Evolutionary conservation across 495 filamentous ascomycete species (phyloP), one percentile per base, ranked within the genome.

Genomic region (Platismatia glauca): DNA sequence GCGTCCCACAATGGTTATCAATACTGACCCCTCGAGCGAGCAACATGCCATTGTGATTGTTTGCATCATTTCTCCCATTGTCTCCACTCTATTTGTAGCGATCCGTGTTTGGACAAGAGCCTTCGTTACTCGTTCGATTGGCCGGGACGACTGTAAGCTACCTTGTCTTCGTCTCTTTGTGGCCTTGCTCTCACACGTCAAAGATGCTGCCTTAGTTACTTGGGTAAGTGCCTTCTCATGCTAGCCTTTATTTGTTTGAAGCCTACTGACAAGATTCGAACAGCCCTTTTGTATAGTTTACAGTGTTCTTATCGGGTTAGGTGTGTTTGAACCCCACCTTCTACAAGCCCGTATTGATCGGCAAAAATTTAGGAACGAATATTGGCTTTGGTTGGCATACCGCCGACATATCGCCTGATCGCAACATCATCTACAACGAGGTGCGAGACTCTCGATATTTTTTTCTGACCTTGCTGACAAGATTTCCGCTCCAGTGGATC

Each of bases 401-500:
- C 11, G 35, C 27, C 15, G 61, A 63, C 8, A 37, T 63, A 8
- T 20, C 43, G 20, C 55, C 55, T 13, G 29, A 22, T 22, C 35
- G 37, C 13, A 22, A 33, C n/a, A 31, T 41, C 7, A 12, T 18
- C 8, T 63, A 53, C 43, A 53, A 48, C 22, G 33, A 61, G 59
- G 59, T 61, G 37, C 6, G 16, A 7, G 24, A 50, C 3, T 27
- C 24, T 29, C 27, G 2, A 12, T 18, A 1, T 33, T 38, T 20
- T 20, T 27, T 31, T 55, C n/a, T 18, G 13, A 38, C n/a, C 27
- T 5, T 27, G 9, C 27, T 50, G 29, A 37, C 13, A 29, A 24
- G n/a, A 18, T 22, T 33, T 39, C 37, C 44, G n/a, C 6, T 15
- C n/a, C 62, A 69, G 55, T 78, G 75, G 75, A 70, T 75, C 34